Conservation (phyloP, 257 asterid genomes). For the Capsicum pubescens region DNA sequence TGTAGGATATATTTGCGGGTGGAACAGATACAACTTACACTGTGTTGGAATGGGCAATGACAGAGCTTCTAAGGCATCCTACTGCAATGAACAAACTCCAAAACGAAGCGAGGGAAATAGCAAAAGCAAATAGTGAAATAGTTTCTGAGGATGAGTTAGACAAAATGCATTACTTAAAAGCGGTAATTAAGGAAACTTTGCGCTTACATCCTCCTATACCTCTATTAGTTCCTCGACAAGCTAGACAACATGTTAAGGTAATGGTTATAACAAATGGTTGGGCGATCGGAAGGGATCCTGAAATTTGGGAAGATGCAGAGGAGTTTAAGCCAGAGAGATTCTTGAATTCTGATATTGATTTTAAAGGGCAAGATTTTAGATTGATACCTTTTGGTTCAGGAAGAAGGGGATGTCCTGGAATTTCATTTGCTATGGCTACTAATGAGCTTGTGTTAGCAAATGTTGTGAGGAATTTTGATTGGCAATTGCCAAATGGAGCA, state of each 20-base stretch:
- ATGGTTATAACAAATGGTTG: slow-evolving; percentile 53
- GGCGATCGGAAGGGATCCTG: slow-evolving; percentile 57
- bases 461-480: slow-evolving; percentile 47
- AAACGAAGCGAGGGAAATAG: slow-evolving; percentile 38
- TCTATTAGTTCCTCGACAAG: slow-evolving; percentile 49
- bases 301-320: slow-evolving; percentile 51
- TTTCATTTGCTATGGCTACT: slow-evolving; percentile 35
- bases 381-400: slow-evolving; percentile 66
- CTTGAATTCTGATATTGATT: slow-evolving; percentile 38
- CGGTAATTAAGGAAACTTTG: slow-evolving; percentile 52
- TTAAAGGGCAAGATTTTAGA: slow-evolving; percentile 51
- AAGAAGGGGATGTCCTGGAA: slow-evolving; percentile 62
- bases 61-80: slow-evolving; percentile 45
- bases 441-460: slow-evolving; percentile 53
- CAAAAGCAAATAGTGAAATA: slow-evolving; percentile 30
- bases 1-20: slow-evolving; percentile 58
- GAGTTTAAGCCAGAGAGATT: slow-evolving; percentile 62
- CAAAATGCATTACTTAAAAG: slow-evolving; percentile 55
- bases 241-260: slow-evolving; percentile 45
- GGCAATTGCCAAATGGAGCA: slow-evolving; percentile 41
- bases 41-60: slow-evolving; percentile 46
- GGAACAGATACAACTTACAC: slow-evolving; percentile 56
- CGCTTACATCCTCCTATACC: slow-evolving; percentile 56
- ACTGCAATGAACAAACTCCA: slow-evolving; percentile 38
- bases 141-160: slow-evolving; percentile 40